A percentile compares a stretch with the other conserved stretches of the same genome.
These are phyloP conservation scores for Trametes villosa DNA, from an alignment of 768 basidiomycete species.

Conservation along the genomic window DNA sequence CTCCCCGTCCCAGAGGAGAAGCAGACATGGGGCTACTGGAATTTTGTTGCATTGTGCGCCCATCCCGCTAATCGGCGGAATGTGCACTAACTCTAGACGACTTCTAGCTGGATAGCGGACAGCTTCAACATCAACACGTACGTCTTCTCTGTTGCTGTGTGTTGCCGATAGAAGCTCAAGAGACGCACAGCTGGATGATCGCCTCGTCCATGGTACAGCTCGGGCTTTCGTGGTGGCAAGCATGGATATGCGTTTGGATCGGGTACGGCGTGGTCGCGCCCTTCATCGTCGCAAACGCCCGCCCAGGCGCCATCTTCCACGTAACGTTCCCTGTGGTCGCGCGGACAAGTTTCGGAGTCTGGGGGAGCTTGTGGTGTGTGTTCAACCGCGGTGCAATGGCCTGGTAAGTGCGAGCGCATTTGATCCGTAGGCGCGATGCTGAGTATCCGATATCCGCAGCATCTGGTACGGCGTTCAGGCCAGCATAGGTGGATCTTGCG, in stretches of 20 bases:
- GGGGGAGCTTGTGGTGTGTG: constrained; percentile 78
- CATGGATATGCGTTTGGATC: constrained; percentile 81
- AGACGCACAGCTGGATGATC: constrained; percentile 65
- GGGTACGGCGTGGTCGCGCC: constrained; percentile 49
- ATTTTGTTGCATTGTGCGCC: constrained; percentile 68
- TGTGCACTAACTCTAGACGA: constrained; percentile 7
- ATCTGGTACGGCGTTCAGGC: constrained; percentile 83
- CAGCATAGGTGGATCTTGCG: constrained; percentile 81
- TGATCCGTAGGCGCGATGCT: background rate
- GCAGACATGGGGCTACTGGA: constrained; percentile 66
- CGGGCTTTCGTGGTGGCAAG: constrained; percentile 83
- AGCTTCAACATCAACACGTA: constrained; percentile 80
- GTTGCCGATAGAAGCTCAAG: background rate
- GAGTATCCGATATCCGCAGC: constrained; percentile 37
- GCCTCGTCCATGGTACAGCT: constrained; percentile 74
- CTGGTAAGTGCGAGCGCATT: constrained; percentile 49
- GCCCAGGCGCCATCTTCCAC: constrained; percentile 78
- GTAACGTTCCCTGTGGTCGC: constrained; percentile 78
- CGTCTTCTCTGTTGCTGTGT: constrained; percentile 27
- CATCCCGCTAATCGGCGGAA: constrained; percentile 5
- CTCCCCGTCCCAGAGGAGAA: constrained; percentile 66
- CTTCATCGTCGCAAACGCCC: constrained; percentile 77
- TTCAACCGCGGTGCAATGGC: constrained; percentile 78
- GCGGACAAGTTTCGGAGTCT: constrained; percentile 78
- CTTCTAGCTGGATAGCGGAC: constrained; percentile 74